phyloP scores from a whole-genome alignment of 164 flowering plant species.

The Annona squamosa region DNA sequence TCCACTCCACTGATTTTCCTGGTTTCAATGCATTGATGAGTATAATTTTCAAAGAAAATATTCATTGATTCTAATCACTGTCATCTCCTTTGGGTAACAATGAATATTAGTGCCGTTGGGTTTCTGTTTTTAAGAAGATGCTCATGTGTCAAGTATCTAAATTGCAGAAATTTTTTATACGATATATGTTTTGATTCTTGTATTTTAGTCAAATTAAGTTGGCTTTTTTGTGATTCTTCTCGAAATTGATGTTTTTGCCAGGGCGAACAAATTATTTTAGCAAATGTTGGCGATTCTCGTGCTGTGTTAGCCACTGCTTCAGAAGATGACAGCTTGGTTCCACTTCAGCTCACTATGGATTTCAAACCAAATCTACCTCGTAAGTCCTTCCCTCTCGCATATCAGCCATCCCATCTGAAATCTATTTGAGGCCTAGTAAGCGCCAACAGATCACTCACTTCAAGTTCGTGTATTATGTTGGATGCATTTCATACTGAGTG shows the following conservation, averaged over 20 bases:
- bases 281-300: constrained; percentile 90
- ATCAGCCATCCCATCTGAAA: background rate
- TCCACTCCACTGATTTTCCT: background rate
- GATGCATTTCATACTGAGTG: no score
- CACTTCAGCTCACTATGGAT: constrained; percentile 75
- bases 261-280: constrained; percentile 62
- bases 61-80: no score
- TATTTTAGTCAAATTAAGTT: constrained; percentile 1
- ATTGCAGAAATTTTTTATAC: background rate
- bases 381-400: constrained; percentile 30
- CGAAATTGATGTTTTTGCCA: constrained; percentile 18
- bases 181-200: background rate
- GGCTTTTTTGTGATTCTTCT: constrained; percentile 6
- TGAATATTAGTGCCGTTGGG: background rate
- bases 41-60: background rate
- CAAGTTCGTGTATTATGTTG: no score
- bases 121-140: no score
- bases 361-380: constrained; percentile 82
- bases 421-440: no score
- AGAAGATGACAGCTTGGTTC: constrained; percentile 64
- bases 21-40: background rate
- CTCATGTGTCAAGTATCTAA: background rate
- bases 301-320: constrained; percentile 76
- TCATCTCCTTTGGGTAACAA: background rate
- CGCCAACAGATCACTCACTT: no score